Base-by-base conservation (phyloP, 805 yeast genomes). In the Blastobotrys muscicola region DNA sequence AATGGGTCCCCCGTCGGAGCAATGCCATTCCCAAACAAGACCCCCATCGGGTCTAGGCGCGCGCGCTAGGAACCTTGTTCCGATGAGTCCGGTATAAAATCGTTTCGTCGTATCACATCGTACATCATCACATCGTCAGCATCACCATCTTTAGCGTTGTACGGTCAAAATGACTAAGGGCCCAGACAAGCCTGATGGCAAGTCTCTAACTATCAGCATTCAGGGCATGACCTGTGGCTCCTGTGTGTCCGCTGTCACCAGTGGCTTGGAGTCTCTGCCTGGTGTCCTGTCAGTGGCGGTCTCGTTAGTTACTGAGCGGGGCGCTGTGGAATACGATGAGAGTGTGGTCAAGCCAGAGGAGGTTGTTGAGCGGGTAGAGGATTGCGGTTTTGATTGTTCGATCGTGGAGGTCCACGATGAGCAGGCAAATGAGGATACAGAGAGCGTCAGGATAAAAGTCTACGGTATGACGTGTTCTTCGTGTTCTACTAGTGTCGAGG, bases 171-270 rank as follows among this genome's bases (percentile, higher is more conserved):
- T 4, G 6, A 20, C 6, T n/a, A n/a, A n/a, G 26, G 26, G 6
- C 6, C 6, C 26, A 6, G 26, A 20, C 26, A 20, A 20, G 26
- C 26, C 26, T 20, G 6, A 20, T 6, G 26, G 26, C 26, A 20
- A 20, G 26, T 20, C 26, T 4, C 13, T 20, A 20, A 53, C 50
- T 36, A 40, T 62, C 36, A 43, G 59, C 3, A 65, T 82, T 1
- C 60, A 65, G 11, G 97, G 97, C 2, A 90, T 89, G 97, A 89
- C 97, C 2, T 90, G 97, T 57, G 81, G 92, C 1, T 74, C 94
- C 1, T 90, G 97, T 58, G 72, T 83, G 0, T 70, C 80, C 1
- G 67, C 92, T 0, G 75, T 90, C 14, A 74, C 80, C 0, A 62
- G 65, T 20, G 79, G 79, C 0, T 55, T 85, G 23, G 63, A 68